A percentile compares a stretch with the other conserved stretches of the same genome.
These are phyloP conservation scores for Lichtheimia hyalospora DNA, from an alignment of 371 early-diverging fungal genomes.

Conservation along the genomic window DNA sequence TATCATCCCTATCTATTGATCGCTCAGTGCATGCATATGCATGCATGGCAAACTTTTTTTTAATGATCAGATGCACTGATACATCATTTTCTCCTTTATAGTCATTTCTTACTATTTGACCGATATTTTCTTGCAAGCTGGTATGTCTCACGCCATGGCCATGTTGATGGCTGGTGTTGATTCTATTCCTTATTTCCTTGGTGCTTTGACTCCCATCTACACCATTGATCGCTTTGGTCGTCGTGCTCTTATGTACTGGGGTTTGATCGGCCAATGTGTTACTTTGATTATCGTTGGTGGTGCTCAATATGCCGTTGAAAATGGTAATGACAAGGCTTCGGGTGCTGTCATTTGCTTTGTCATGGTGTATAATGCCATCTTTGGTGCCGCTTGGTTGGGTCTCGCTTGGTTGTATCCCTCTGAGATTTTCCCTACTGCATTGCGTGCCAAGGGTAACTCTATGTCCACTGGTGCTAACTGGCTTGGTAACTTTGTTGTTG, in stretches of 20 bases:
- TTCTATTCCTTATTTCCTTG: constrained; percentile 42
- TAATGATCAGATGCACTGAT: not conserved
- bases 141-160: constrained; percentile 40
- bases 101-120: constrained; percentile 48
- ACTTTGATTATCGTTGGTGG: constrained; percentile 31
- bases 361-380: constrained; percentile 40
- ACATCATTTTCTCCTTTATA: not conserved
- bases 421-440: constrained; percentile 53
- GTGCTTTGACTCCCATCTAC: constrained; percentile 48
- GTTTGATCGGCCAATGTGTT: constrained; percentile 32
- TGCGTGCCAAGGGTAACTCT: constrained; percentile 51
- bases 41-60: not conserved
- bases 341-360: constrained; percentile 24
- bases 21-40: constrained; percentile 3
- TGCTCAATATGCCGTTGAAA: constrained; percentile 24
- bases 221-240: constrained; percentile 37
- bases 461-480: constrained; percentile 72
- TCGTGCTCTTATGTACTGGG: constrained; percentile 29
- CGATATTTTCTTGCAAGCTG: constrained; percentile 45
- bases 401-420: constrained; percentile 55
- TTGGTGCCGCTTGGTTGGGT: constrained; percentile 62
- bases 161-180: constrained; percentile 51
- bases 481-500: constrained; percentile 56
- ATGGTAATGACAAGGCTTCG: constrained; percentile 11
- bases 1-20: constrained; percentile 12